Evolutionary conservation across 2,329 filamentous ascomycete species (phyloP), one percentile per base, ranked within the genome.

Genomic region (Fonsecaea multimorphosa): DNA sequence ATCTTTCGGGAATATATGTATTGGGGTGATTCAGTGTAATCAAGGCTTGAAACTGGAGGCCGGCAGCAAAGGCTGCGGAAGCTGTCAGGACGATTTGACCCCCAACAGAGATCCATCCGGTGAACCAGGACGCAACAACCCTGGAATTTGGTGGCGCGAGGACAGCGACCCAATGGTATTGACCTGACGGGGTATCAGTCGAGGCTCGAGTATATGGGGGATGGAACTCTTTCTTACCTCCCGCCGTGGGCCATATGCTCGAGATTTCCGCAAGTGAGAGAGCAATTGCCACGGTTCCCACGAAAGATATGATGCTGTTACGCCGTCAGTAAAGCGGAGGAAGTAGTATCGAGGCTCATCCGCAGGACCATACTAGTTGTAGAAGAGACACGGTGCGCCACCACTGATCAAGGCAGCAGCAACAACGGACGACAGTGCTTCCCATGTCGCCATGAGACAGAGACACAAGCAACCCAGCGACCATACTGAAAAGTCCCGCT

Each of bases 371-470:
- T 3, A 80, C 79, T 73, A 78, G 1, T 75, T 72, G 61, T 73
- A 75, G 36, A 74, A 72, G 51, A 75, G 38, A 51, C 67, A 66
- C 2, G 67, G 64, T 19, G 65, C 58, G 12, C 81, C 82, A 11
- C 79, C 76, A 44, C 65, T 65, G 54, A 67, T 57, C 51, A 69
- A 59, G 29, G 61, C 67, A 22, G 76, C 76, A 1, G 79, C 77
- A 11, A 84, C 76, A 3, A 84, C 82, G 1, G 78, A 79, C 0
- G 79, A 79, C 2, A 83, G 71, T 0, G 82, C 82, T 62, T 84
- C 82, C 82, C 82, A 84, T 9, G 82, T 84, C 40, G 78, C 82
- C 81, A 84, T 84, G 52, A 84, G 73, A 53, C 80, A 83, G 7
- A 83, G 72, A 53, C 80, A 80, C 5, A 84, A 72, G 3, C 77